Conservation (phyloP, 2,329 filamentous ascomycete genomes). For the Grosmannia clavigera region DNA sequence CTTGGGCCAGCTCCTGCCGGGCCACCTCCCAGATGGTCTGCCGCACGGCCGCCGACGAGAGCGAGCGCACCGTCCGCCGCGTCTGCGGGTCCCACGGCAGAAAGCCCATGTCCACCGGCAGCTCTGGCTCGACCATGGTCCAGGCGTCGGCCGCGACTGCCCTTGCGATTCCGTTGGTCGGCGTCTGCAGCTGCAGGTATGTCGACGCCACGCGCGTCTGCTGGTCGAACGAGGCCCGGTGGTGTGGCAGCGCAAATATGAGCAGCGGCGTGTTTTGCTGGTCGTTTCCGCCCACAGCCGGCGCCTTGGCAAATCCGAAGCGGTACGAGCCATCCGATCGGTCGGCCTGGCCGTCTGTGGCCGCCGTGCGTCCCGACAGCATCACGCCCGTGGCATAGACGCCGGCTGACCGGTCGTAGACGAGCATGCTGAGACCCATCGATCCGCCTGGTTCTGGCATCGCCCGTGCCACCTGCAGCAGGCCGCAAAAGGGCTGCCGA, state of each 20-base stretch:
- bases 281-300: slow-evolving; percentile 12
- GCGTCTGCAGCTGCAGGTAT: slow-evolving; percentile 55
- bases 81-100: slow-evolving; percentile 56
- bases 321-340: slow-evolving; percentile 56
- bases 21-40: slow-evolving; percentile 49
- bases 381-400: slow-evolving; percentile 55
- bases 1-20: slow-evolving; percentile 54
- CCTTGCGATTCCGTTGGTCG: slow-evolving; percentile 72
- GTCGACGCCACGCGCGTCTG: slow-evolving; percentile 39
- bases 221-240: slow-evolving; percentile 60
- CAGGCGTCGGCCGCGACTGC: slow-evolving; percentile 61
- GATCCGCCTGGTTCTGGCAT: slow-evolving; percentile 37
- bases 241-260: slow-evolving; percentile 85
- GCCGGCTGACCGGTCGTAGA: slow-evolving; percentile 63
- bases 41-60: slow-evolving; percentile 41
- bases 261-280: slow-evolving; percentile 37
- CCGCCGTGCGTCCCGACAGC: slow-evolving; percentile 39
- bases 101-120: slow-evolving; percentile 66
- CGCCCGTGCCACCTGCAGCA: slow-evolving; percentile 78
- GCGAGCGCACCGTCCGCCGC: slow-evolving; percentile 28
- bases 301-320: slow-evolving; percentile 55
- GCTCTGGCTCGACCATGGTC: slow-evolving; percentile 62
- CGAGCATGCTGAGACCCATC: slow-evolving; percentile 23
- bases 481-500: slow-evolving; percentile 57
- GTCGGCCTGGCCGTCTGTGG: slow-evolving; percentile 25